Evolutionary conservation across 352 stramenopile species (phyloP).

Genomic region (Pythium oligandrum): DNA sequence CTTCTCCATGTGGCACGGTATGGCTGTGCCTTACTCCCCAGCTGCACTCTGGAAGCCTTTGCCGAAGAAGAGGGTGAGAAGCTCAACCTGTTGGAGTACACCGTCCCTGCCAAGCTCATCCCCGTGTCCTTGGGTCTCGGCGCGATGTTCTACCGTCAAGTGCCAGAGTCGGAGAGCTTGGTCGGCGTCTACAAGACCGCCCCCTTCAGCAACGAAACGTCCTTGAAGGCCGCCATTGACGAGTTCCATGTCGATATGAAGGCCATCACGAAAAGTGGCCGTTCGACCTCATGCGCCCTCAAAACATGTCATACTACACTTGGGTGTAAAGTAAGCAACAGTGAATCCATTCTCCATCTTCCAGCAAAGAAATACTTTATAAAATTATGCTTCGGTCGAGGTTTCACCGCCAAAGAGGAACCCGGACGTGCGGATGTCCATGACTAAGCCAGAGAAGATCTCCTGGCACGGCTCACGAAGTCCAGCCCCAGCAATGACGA

Average conservation of each 20-base stretch:
- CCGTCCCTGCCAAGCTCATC: background rate
- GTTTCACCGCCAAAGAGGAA: slow-evolving; percentile 1
- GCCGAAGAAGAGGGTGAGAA: slow-evolving; percentile 7
- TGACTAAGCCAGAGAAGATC: too few species aligned
- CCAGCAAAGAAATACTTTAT: too few species aligned
- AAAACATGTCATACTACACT: slow-evolving; percentile 16
- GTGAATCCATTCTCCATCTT: too few species aligned
- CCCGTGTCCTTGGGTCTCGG: background rate
- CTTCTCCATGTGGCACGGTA: slow-evolving; percentile 27
- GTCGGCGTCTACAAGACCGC: slow-evolving; percentile 3
- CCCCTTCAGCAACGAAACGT: background rate
- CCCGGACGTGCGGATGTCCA: too few species aligned
- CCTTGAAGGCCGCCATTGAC: background rate
- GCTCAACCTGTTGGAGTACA: slow-evolving; percentile 5
- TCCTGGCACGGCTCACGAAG: slow-evolving; percentile 20
- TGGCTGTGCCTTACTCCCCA: slow-evolving; percentile 9
- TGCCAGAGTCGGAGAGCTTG: slow-evolving; percentile 6
- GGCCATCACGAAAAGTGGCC: slow-evolving; percentile 6
- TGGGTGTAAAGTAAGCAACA: slow-evolving; percentile 9
- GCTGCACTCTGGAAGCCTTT: slow-evolving; percentile 19
- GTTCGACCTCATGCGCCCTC: slow-evolving; percentile 11
- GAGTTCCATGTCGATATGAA: background rate
- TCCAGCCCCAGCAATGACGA: slow-evolving; percentile 32
- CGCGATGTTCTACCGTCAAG: slow-evolving; percentile 2
- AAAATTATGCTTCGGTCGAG: too few species aligned